phyloP scores from a whole-genome alignment of 352 stramenopile species.

The Pythium aquatile region DNA sequence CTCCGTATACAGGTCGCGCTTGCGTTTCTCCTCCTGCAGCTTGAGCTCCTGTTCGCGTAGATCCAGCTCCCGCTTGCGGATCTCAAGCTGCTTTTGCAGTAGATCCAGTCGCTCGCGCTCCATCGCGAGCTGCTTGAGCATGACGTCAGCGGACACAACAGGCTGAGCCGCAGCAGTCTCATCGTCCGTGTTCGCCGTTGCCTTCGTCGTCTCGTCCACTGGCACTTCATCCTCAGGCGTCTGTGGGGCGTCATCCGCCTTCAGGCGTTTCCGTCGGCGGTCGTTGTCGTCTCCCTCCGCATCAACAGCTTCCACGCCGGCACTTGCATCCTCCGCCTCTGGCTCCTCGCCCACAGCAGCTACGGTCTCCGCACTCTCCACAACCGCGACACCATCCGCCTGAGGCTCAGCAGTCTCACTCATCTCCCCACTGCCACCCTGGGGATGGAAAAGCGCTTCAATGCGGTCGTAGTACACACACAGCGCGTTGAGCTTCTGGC shows the following conservation, averaged over 20 bases:
- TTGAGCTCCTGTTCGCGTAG: constrained; percentile 41
- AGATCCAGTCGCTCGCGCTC: constrained; percentile 44
- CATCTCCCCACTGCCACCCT: neutral
- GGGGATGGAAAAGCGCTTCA: constrained; percentile 29
- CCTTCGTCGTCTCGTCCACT: neutral
- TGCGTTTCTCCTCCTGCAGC: constrained; percentile 34
- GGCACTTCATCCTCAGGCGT: neutral
- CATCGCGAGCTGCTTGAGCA: constrained; percentile 24
- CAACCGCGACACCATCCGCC: neutral
- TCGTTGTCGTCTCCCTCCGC: neutral
- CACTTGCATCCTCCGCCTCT: neutral
- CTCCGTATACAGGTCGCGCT: constrained; percentile 22
- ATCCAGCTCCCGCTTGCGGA: constrained; percentile 43
- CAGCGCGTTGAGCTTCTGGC: constrained; percentile 28
- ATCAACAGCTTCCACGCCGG: neutral
- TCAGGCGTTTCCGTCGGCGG: neutral
- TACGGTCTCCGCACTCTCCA: neutral
- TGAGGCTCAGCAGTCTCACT: neutral
- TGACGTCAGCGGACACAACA: neutral
- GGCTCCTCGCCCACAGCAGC: neutral
- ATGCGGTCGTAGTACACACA: constrained; percentile 34
- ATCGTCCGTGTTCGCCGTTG: neutral
- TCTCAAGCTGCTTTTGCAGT: constrained; percentile 23
- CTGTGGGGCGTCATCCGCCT: neutral
- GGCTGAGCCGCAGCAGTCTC: no score